Percentiles rank a stretch among this genome's conserved stretches.
These are phyloP conservation scores for Cryptosporidium viatorum DNA, from an alignment of 169 alveolate species.

Conservation along the genomic window DNA sequence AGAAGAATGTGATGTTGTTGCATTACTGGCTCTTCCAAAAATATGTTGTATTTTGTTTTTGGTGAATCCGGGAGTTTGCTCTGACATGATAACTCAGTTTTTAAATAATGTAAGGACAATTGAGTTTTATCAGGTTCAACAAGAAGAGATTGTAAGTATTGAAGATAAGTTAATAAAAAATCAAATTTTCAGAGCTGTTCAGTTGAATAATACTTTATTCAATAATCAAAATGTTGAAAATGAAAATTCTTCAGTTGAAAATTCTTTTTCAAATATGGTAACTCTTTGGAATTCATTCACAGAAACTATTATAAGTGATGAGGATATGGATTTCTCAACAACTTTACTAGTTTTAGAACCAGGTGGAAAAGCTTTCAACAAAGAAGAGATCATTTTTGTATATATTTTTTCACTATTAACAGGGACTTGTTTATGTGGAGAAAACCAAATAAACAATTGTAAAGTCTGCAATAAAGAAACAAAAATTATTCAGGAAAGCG, in stretches of 20 bases:
- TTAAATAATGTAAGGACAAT: not conserved
- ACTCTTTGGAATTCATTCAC: conserved; percentile 29
- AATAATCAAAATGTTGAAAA: not conserved
- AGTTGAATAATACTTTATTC: not conserved
- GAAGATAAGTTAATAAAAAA: not conserved
- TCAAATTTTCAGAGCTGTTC: conserved; percentile 2
- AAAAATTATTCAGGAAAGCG: not conserved
- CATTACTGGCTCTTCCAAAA: conserved; percentile 64
- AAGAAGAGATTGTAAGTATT: not conserved
- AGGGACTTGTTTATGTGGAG: conserved; percentile 58
- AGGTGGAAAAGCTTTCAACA: not conserved
- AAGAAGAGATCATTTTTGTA: conserved; percentile 36
- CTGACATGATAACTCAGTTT: conserved; percentile 42
- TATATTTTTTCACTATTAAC: conserved; percentile 22
- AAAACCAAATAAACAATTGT: conserved; percentile 7
- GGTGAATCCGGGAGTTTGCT: conserved; percentile 19
- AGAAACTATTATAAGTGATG: not conserved
- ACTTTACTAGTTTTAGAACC: not conserved
- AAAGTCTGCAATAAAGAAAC: not conserved
- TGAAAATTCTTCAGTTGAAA: conserved; percentile 9
- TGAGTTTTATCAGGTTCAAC: conserved; percentile 7
- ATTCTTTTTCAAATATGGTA: conserved; percentile 46
- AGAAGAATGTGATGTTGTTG: conserved; percentile 47
- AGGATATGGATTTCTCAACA: not conserved
- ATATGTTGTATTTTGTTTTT: conserved; percentile 51